Evolutionary conservation across 2,329 filamentous ascomycete species (phyloP), one percentile per base, ranked within the genome.

Genomic region (Neonectria punicea): DNA sequence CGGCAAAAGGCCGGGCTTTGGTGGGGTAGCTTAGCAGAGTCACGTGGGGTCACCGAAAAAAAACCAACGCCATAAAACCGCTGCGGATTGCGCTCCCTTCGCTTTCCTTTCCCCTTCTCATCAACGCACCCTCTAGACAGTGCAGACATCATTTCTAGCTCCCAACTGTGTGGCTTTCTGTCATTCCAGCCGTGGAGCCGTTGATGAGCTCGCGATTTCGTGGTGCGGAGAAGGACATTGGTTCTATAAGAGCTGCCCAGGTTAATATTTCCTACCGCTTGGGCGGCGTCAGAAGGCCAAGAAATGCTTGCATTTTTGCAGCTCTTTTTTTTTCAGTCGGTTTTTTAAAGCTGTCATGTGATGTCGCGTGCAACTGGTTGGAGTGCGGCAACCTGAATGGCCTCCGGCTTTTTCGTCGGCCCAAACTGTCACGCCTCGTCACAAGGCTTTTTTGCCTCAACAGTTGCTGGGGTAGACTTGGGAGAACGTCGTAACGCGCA

Each of bases 61-160:
- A 4, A 68, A 53, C 65, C 57, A 22, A 43, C 50, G 56, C 39
- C 39, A 56, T 67, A 61, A 58, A 65, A 51, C 53, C 49, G 36
- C 41, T 56, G 32, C n/a, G 20, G 25, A 16, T 28, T 25, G 53
- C 14, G 8, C 22, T 30, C 49, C 20, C n/a, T 30, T 3, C 10
- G 1, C 51, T 65, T 58, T 65, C 32, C 34, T 59, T 72, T 74
- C 78, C 78, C 81, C 78, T 79, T 80, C 81, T 81, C 79, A 80
- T 74, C 83, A 88, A 91, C 90, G 91, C 91, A 87, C 86, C 90
- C 90, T 87, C 85, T 84, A 94, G 93, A 95, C 92, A 95, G 92
- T 94, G 89, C 92, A 91, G 87, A 86, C 90, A 90, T 89, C 85
- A 86, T 63, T 41, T 83, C 80, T 81, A 83, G 79, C 80, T 81